Conservation (phyloP, 768 basidiomycete genomes). For the Termitomyces sp. region DNA sequence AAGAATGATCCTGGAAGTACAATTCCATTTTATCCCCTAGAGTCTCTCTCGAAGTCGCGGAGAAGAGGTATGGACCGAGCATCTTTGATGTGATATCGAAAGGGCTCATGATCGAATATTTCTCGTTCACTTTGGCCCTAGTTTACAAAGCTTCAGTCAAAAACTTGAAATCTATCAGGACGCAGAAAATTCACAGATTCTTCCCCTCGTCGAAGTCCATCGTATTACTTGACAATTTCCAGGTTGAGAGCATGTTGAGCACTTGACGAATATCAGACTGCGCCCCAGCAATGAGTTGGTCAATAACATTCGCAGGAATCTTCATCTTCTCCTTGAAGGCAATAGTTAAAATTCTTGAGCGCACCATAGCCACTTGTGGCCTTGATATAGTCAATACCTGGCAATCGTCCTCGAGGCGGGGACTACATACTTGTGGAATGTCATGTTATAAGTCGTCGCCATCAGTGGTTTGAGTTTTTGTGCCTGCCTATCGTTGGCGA, state of each 20-base stretch:
- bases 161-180: neutral
- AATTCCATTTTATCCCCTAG: constrained; percentile 91
- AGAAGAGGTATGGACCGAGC: constrained; percentile 90
- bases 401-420: neutral
- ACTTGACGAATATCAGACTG: constrained; percentile 98
- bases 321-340: constrained; percentile 95
- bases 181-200: constrained; percentile 56
- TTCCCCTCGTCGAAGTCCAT: constrained; percentile 95
- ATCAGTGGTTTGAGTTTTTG: constrained; percentile 89
- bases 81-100: constrained; percentile 91
- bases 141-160: constrained; percentile 1
- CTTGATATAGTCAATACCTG: constrained; percentile 37
- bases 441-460: constrained; percentile 66
- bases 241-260: constrained; percentile 97
- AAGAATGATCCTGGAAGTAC: constrained; percentile 95
- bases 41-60: constrained; percentile 73
- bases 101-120: constrained; percentile 86
- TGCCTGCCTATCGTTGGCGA: constrained; percentile 87
- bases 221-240: constrained; percentile 77
- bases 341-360: constrained; percentile 87
- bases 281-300: constrained; percentile 84
- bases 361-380: constrained; percentile 71
- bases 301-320: constrained; percentile 86
- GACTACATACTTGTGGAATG: constrained; percentile 71
- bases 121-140: constrained; percentile 89